A percentile compares a stretch with the other conserved stretches of the same genome.
Evolutionary conservation across 345 rosid species (phyloP).

Genomic region (Bruguiera parviflora): DNA sequence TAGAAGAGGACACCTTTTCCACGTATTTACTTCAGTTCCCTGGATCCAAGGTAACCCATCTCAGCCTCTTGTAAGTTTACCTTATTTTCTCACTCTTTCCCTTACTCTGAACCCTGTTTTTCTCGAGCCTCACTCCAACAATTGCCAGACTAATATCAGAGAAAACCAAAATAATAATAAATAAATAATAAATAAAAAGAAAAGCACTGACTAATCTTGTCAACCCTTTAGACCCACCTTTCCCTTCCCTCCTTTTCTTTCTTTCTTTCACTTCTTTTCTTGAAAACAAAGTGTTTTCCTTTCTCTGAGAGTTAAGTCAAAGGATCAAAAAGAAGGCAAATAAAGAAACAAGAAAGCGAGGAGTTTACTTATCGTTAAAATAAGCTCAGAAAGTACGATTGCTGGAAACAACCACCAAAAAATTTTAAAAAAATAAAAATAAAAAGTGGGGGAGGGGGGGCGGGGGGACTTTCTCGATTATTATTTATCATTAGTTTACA

Average conservation of each 20-base stretch:
- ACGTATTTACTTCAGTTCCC: slow-evolving; percentile 42
- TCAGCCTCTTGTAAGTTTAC: slow-evolving; percentile 38
- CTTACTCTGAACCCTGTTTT: background rate
- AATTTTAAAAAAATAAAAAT: too few species aligned
- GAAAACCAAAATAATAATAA: slow-evolving; percentile 1
- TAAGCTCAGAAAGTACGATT: slow-evolving; percentile 25
- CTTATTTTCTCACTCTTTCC: slow-evolving; percentile 17
- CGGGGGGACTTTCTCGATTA: slow-evolving; percentile 6
- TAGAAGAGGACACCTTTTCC: slow-evolving; percentile 34
- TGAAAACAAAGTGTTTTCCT: background rate
- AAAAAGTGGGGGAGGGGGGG: too few species aligned
- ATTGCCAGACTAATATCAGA: slow-evolving; percentile 15
- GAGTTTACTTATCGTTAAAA: slow-evolving; percentile 27
- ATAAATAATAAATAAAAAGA: background rate
- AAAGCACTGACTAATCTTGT: slow-evolving; percentile 19
- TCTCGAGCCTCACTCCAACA: slow-evolving; percentile 14
- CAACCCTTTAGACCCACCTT: slow-evolving; percentile 22
- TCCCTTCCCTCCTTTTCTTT: background rate
- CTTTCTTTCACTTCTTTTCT: background rate
- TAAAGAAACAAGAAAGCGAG: slow-evolving; percentile 14
- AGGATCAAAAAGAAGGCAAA: background rate
- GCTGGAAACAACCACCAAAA: background rate
- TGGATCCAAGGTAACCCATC: slow-evolving; percentile 62
- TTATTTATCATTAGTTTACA: background rate
- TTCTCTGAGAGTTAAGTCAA: background rate